Conservation (phyloP, 2,329 filamentous ascomycete genomes). For the Neofusicoccum sp. region DNA sequence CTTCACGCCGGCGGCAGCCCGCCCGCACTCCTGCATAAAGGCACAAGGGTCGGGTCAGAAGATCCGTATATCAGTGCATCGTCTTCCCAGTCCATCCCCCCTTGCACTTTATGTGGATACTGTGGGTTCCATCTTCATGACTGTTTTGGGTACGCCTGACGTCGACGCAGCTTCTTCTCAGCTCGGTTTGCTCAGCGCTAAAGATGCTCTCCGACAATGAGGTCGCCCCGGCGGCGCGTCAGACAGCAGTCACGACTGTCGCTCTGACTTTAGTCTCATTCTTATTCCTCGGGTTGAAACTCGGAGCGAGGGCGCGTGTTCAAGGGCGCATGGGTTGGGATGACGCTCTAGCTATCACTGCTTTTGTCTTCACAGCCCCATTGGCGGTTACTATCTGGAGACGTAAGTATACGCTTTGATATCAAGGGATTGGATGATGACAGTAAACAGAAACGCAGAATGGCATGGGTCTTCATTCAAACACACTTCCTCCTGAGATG, state of each 20-base stretch:
- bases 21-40: not conserved
- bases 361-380: not conserved
- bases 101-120: not conserved
- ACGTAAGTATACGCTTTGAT: not conserved
- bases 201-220: not conserved
- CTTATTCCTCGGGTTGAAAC: not conserved
- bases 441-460: not conserved
- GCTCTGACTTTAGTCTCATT: not conserved
- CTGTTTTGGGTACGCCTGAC: not conserved
- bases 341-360: not conserved
- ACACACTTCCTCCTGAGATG: not conserved
- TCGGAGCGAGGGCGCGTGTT: not conserved
- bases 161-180: not conserved
- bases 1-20: not conserved
- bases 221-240: not conserved
- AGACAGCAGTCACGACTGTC: not conserved
- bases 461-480: not conserved
- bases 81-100: not conserved
- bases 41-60: not conserved
- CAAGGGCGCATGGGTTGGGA: slow-evolving; percentile 6
- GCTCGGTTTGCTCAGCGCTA: too few species aligned
- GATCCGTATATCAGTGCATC: not conserved
- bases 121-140: not conserved
- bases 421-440: not conserved
- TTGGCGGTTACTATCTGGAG: not conserved